A percentile compares a stretch with the other conserved stretches of the same genome.
These are phyloP conservation scores for Neopestalotiopsis sp. DNA, from an alignment of 2,329 filamentous ascomycete genomes.

Conservation along the genomic window DNA sequence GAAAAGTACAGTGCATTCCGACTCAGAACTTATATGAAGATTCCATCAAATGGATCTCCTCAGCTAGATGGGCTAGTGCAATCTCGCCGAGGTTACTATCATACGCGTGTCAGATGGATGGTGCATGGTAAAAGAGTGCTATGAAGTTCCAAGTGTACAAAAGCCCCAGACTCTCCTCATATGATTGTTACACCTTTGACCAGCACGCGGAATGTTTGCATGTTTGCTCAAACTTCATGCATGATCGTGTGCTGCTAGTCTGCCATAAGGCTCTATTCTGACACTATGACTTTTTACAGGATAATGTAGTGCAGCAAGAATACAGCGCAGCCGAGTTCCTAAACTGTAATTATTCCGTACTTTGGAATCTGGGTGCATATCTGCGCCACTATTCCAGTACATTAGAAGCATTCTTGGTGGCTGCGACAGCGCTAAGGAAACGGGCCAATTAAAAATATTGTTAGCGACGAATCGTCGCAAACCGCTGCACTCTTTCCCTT, in stretches of 20 bases:
- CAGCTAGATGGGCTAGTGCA: too few relatives aligned
- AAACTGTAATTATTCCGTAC: too few relatives aligned
- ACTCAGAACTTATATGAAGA: too few relatives aligned
- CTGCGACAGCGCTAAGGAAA: neutral
- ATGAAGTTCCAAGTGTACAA: neutral
- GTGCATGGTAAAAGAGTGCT: neutral
- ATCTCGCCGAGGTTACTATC: neutral
- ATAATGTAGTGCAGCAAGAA: too few relatives aligned
- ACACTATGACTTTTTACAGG: too few relatives aligned
- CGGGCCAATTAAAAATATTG: conserved; percentile 6
- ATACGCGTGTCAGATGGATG: neutral
- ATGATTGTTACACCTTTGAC: neutral
- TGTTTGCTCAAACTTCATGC: too few relatives aligned
- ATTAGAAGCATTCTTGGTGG: neutral
- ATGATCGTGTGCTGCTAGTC: too few relatives aligned
- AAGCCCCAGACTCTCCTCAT: neutral
- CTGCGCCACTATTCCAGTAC: neutral
- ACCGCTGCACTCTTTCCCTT: neutral
- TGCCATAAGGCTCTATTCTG: too few relatives aligned
- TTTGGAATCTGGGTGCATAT: neutral
- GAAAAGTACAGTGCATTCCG: too few relatives aligned
- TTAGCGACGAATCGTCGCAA: neutral
- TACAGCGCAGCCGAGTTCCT: too few relatives aligned
- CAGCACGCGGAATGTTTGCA: neutral
- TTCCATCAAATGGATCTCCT: too few relatives aligned